These are phyloP conservation scores for Aspergillus uvarum DNA, from an alignment of 2,329 filamentous ascomycete species.

Conservation along the genomic window DNA sequence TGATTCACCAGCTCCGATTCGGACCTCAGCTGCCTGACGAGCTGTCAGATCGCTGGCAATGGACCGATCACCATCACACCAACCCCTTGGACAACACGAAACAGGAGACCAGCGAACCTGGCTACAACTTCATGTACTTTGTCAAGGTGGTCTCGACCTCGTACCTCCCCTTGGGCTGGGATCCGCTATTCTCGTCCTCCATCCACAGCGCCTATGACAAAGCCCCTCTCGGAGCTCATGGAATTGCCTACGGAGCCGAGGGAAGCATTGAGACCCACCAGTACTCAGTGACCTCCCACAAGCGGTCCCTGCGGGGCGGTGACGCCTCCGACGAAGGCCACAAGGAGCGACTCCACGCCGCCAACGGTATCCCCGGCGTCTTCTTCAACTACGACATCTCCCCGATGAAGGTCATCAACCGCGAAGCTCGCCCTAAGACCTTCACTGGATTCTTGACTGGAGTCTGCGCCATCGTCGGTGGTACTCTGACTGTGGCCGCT, in stretches of 20 bases:
- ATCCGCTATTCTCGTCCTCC: slow-evolving; percentile 54
- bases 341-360: slow-evolving; percentile 83
- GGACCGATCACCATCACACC: slow-evolving; percentile 80
- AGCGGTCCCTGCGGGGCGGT: slow-evolving; percentile 80
- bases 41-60: slow-evolving; percentile 61
- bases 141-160: slow-evolving; percentile 97
- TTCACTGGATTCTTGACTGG: slow-evolving; percentile 92
- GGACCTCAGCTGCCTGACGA: slow-evolving; percentile 83
- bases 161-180: slow-evolving; percentile 89
- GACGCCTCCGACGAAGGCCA: slow-evolving; percentile 84
- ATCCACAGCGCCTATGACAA: slow-evolving; percentile 48
- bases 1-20: slow-evolving; percentile 85
- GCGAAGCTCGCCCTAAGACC: slow-evolving; percentile 83
- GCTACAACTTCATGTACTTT: slow-evolving; percentile 99
- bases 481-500: slow-evolving; percentile 91
- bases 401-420: slow-evolving; percentile 99
- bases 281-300: slow-evolving; percentile 96
- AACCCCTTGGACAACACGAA: slow-evolving; percentile 83
- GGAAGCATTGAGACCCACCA: slow-evolving; percentile 96
- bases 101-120: slow-evolving; percentile 76
- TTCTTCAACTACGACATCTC: slow-evolving; percentile 99
- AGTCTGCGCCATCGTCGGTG: slow-evolving; percentile 90
- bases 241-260: slow-evolving; percentile 62
- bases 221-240: slow-evolving; percentile 66
- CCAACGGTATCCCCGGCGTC: slow-evolving; percentile 90